A percentile compares a stretch with the other conserved stretches of the same genome.
Evolutionary conservation across 768 basidiomycete species (phyloP).

Genomic region (Collybiopsis confluens): DNA sequence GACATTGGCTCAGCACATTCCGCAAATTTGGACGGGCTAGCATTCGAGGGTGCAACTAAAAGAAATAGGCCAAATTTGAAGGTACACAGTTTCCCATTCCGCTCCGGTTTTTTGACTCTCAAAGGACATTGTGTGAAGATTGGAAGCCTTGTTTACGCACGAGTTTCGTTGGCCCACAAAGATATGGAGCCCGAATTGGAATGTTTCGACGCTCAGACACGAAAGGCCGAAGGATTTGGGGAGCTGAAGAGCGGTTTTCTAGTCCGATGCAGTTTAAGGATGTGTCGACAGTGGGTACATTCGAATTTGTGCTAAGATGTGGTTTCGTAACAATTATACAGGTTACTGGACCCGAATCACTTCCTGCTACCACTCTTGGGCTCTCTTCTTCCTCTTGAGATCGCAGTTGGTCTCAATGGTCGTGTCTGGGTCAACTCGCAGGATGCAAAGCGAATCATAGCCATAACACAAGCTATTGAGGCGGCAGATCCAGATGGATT

Average conservation of each 20-base stretch:
- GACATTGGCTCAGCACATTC: slow-evolving; percentile 89
- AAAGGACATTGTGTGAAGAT: slow-evolving; percentile 52
- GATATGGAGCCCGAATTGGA: slow-evolving; percentile 99
- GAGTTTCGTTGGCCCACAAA: slow-evolving; percentile 89
- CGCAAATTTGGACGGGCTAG: slow-evolving; percentile 82
- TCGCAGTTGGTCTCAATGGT: slow-evolving; percentile 88
- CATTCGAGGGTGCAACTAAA: slow-evolving; percentile 96
- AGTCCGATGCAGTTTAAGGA: slow-evolving; percentile 73
- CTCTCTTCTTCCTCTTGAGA: slow-evolving; percentile 78
- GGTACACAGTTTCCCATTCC: slow-evolving; percentile 32
- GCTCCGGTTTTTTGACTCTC: background rate
- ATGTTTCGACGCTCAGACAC: slow-evolving; percentile 91
- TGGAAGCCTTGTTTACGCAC: slow-evolving; percentile 85
- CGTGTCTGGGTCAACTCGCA: slow-evolving; percentile 85
- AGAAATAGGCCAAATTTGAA: slow-evolving; percentile 92
- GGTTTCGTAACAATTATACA: slow-evolving; percentile 1
- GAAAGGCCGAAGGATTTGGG: slow-evolving; percentile 90
- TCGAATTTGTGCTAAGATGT: background rate
- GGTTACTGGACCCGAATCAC: slow-evolving; percentile 76
- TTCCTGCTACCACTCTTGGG: slow-evolving; percentile 82
- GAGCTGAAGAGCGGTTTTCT: slow-evolving; percentile 89
- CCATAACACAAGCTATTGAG: slow-evolving; percentile 74
- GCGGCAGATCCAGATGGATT: slow-evolving; percentile 73
- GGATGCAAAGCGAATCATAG: slow-evolving; percentile 70
- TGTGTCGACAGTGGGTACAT: slow-evolving; percentile 75